These are phyloP conservation scores for Ceratocystis huliohia DNA, from an alignment of 2,329 filamentous ascomycete species.

Conservation along the genomic window DNA sequence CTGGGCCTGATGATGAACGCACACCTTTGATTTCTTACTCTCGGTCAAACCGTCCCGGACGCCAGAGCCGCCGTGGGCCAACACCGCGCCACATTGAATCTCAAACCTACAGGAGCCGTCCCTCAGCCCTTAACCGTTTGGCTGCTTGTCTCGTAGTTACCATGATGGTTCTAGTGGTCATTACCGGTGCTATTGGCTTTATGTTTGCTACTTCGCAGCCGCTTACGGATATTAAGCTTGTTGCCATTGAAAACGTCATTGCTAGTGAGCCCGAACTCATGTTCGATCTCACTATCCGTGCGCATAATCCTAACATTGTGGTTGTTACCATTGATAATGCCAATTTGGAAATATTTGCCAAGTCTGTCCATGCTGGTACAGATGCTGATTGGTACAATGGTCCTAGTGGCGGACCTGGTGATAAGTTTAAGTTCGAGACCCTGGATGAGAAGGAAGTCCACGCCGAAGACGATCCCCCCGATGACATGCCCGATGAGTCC, in stretches of 20 bases:
- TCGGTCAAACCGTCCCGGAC: slow-evolving; percentile 35
- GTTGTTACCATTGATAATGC: slow-evolving; percentile 74
- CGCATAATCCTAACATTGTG: slow-evolving; percentile 86
- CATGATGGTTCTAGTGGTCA: slow-evolving; percentile 65
- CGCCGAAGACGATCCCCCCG: slow-evolving; percentile 29
- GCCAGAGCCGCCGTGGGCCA: slow-evolving; percentile 38
- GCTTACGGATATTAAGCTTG: slow-evolving; percentile 62
- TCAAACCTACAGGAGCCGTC: slow-evolving; percentile 50
- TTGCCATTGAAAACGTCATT: slow-evolving; percentile 76
- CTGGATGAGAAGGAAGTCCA: slow-evolving; percentile 10
- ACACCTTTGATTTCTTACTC: slow-evolving; percentile 61
- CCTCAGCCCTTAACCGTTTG: slow-evolving; percentile 56
- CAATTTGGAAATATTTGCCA: slow-evolving; percentile 87
- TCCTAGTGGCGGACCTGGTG: slow-evolving; percentile 23
- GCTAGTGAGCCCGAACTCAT: slow-evolving; percentile 92
- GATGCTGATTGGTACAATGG: slow-evolving; percentile 48
- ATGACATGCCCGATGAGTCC: slow-evolving; percentile 51
- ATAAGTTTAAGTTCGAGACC: slow-evolving; percentile 1
- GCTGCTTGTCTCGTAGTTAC: slow-evolving; percentile 81
- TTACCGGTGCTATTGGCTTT: slow-evolving; percentile 77
- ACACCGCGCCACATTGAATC: slow-evolving; percentile 59
- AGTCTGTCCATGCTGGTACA: slow-evolving; percentile 74
- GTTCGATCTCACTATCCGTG: slow-evolving; percentile 77
- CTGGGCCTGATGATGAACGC: slow-evolving; percentile 70
- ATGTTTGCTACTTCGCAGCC: slow-evolving; percentile 86